Percentiles rank a stretch among this genome's conserved stretches.
Evolutionary conservation across 1,139 yeast species (phyloP).

Genomic region (Blastobotrys petasosporus): DNA sequence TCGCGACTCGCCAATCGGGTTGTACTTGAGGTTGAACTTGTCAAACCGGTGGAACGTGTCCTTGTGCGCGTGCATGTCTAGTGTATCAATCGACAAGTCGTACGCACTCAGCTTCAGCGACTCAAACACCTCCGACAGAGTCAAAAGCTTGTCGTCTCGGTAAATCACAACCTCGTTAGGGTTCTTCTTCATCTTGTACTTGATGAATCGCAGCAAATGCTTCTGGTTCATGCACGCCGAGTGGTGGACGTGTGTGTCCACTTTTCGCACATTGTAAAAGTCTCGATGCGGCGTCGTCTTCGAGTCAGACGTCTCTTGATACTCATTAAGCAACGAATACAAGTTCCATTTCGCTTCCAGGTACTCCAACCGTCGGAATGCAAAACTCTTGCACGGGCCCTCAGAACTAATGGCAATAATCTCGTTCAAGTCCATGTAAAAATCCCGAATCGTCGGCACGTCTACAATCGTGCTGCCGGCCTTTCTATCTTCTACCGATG

Average conservation of each 20-base stretch:
- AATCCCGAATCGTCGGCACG: conserved; percentile 78
- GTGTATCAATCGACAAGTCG: conserved; percentile 89
- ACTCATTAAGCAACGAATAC: conserved; percentile 80
- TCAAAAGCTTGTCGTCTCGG: conserved; percentile 88
- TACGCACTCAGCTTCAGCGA: conserved; percentile 88
- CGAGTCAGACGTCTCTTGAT: conserved; percentile 85
- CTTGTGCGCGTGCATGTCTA: conserved; percentile 99
- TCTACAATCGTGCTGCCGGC: conserved; percentile 41
- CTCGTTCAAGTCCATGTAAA: conserved; percentile 72
- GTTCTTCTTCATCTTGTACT: conserved; percentile 73
- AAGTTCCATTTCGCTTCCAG: conserved; percentile 96
- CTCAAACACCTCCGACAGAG: conserved; percentile 80
- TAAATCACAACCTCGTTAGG: conserved; percentile 87
- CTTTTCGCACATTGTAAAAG: conserved; percentile 95
- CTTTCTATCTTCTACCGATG: conserved; percentile 31
- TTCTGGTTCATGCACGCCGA: conserved; percentile 99
- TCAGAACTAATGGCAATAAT: conserved; percentile 72
- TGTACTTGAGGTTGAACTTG: conserved; percentile 93
- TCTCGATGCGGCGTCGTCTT: conserved; percentile 88
- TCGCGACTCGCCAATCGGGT: conserved; percentile 97
- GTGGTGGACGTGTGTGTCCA: conserved; percentile 98
- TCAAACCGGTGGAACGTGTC: conserved; percentile 98
- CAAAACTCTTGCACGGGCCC: conserved; percentile 97
- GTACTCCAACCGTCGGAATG: conserved; percentile 86
- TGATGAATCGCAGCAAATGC: conserved; percentile 88